Evolutionary conservation across 192 early-diverging fungal species (phyloP), one percentile per base, ranked within the genome.

Genomic region (Coemansia sp.): DNA sequence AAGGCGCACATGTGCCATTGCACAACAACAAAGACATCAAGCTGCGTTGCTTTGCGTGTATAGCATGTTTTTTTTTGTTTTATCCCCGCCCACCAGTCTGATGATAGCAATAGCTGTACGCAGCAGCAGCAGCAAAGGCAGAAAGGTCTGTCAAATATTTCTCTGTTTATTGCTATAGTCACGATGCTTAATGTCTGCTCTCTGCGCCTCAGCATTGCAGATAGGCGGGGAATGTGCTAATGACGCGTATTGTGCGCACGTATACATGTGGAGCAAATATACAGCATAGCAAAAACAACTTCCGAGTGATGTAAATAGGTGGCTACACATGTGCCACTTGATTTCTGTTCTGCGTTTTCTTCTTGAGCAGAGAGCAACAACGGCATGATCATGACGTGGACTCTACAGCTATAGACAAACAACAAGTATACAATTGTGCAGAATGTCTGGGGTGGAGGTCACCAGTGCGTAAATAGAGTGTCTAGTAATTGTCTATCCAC

Each of bases 341-440:
- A 57, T 57, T 57, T 57, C 54, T 57, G 54, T 33, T 57, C 54
- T 15, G 54, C 54, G 54, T 57, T 57, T 57, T 33, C 54, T 57
- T 16, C 54, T 57, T 29, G 27, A 57, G 54, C 29, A 57, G 54
- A 57, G 54, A 33, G 54, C 54, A 57, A 31, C 54, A 57, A 16
- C 11, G 27, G 54, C 54, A 29, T 57, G 54, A 5, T 57, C 54
- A 33, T 57, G 54, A 57, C 54, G 54, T 57, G 54, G 54, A 31
- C 29, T 9, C 54, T 55, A 7, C 12, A 57, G 54, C 54, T 31
- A 57, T 16, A 27, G 4, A 33, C 11, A 18, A 57, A 10, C 27
- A 55, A 4, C 54, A 57, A 57, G n/a, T 15, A 57, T 57, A 33
- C 54, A 57, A 51, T 51, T 51, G 49, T 51, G n/a, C 54, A 57